Evolutionary conservation across 306 rosid genomes (phyloP).

Genomic region (Canavalia ensiformis): DNA sequence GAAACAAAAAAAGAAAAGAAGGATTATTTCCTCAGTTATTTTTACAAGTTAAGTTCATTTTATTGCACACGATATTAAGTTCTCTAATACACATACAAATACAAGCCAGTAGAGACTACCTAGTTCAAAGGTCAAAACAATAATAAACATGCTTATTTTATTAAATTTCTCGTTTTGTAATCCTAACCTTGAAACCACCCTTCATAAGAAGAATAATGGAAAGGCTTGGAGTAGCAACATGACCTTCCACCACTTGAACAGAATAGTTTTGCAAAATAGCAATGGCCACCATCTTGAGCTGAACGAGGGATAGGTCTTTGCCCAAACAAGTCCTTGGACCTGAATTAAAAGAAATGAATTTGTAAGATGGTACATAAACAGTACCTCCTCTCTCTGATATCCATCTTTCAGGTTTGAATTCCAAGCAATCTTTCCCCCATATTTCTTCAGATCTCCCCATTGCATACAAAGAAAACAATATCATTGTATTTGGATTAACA

Average conservation of each 20-base stretch:
- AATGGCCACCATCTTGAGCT: slow-evolving; percentile 56
- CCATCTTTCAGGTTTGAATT: slow-evolving; percentile 80
- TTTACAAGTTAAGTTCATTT: too few relatives aligned
- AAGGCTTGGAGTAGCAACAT: slow-evolving; percentile 16
- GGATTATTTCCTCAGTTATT: too few relatives aligned
- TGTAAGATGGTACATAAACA: slow-evolving; percentile 57
- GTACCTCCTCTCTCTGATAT: slow-evolving; percentile 48
- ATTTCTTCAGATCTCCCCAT: slow-evolving; percentile 64
- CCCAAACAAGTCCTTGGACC: slow-evolving; percentile 73
- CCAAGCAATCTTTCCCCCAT: slow-evolving; percentile 68
- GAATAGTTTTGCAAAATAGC: slow-evolving; percentile 47
- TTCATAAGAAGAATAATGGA: slow-evolving; percentile 60
- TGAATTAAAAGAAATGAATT: slow-evolving; percentile 60
- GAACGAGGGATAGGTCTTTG: slow-evolving; percentile 53
- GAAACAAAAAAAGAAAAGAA: too few relatives aligned
- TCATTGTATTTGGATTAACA: neutral
- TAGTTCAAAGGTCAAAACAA: too few relatives aligned
- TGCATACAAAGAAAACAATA: slow-evolving; percentile 53
- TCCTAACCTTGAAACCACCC: slow-evolving; percentile 57
- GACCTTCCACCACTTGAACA: slow-evolving; percentile 47
- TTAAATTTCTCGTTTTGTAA: slow-evolving; percentile 34
- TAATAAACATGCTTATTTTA: neutral
- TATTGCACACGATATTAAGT: too few relatives aligned
- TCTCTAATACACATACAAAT: too few relatives aligned
- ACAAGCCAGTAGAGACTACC: too few relatives aligned